Conservation (phyloP, 129 eudicot genomes). For the Escallonia herrerae region DNA sequence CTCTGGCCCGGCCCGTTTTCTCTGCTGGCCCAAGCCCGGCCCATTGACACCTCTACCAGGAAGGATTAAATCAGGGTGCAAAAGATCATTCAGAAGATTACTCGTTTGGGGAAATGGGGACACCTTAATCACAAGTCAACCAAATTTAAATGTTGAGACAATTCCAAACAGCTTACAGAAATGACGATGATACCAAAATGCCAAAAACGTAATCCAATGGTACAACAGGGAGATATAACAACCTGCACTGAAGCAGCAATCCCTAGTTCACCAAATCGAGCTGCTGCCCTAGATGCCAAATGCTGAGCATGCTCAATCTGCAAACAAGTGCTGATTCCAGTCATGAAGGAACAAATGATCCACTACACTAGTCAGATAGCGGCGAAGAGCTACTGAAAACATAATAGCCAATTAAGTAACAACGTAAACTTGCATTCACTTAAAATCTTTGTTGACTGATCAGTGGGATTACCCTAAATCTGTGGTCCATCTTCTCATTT, state of each 20-base stretch:
- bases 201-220: not conserved
- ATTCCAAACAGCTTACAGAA: too few relatives aligned
- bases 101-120: too few relatives aligned
- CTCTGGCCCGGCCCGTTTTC: too few relatives aligned
- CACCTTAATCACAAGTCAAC: too few relatives aligned
- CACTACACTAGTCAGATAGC: not conserved
- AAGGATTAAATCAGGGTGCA: too few relatives aligned
- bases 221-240: not conserved
- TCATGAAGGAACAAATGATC: not conserved
- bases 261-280: slow-evolving; percentile 66
- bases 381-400: not conserved
- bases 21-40: too few relatives aligned
- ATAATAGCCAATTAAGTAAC: not conserved
- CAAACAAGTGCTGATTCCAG: not conserved
- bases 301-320: slow-evolving; percentile 99
- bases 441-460: not conserved
- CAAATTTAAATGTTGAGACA: too few relatives aligned
- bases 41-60: too few relatives aligned
- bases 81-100: too few relatives aligned
- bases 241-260: slow-evolving; percentile 95
- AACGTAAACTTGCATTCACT: slow-evolving; percentile 4
- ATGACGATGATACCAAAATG: too few relatives aligned
- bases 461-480: slow-evolving; percentile 58
- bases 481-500: slow-evolving; percentile 76
- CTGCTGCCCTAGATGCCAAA: slow-evolving; percentile 55